phyloP scores from a whole-genome alignment of 2,329 filamentous ascomycete species.

The Phialocephala subalpina region DNA sequence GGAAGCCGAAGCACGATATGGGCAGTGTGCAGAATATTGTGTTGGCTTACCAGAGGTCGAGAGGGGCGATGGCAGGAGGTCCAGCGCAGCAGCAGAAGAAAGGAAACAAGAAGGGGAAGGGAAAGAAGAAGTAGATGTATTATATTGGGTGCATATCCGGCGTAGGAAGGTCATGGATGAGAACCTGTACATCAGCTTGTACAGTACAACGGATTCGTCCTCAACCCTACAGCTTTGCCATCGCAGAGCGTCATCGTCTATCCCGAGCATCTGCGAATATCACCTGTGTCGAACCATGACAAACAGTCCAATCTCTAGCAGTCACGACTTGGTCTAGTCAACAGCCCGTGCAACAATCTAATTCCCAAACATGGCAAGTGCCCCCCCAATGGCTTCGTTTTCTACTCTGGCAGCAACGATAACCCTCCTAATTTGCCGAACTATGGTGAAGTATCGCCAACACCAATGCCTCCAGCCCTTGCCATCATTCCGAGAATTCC shows the following conservation, averaged over 20 bases:
- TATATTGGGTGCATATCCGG: conserved; percentile 31
- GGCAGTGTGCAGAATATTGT: conserved; percentile 86
- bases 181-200: conserved; percentile 3
- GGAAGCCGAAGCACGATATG: conserved; percentile 86
- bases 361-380: neutral
- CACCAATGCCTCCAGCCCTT: too few relatives aligned
- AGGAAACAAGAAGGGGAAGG: conserved; percentile 39
- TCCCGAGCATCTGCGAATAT: too few relatives aligned
- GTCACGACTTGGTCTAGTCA: too few relatives aligned
- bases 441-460: too few relatives aligned
- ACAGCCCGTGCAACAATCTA: too few relatives aligned
- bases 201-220: neutral
- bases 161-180: conserved; percentile 7
- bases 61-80: conserved; percentile 50
- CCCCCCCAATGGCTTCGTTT: neutral
- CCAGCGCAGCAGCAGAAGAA: conserved; percentile 33
- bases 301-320: neutral
- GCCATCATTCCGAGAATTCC: too few relatives aligned
- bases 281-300: too few relatives aligned
- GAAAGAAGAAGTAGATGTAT: conserved; percentile 38
- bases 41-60: conserved; percentile 66
- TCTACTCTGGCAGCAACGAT: too few relatives aligned
- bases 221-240: neutral
- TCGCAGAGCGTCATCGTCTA: too few relatives aligned
- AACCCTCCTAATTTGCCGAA: too few relatives aligned